Conservation (phyloP, 768 basidiomycete species). For the Psilocybe subaeruginosa region DNA sequence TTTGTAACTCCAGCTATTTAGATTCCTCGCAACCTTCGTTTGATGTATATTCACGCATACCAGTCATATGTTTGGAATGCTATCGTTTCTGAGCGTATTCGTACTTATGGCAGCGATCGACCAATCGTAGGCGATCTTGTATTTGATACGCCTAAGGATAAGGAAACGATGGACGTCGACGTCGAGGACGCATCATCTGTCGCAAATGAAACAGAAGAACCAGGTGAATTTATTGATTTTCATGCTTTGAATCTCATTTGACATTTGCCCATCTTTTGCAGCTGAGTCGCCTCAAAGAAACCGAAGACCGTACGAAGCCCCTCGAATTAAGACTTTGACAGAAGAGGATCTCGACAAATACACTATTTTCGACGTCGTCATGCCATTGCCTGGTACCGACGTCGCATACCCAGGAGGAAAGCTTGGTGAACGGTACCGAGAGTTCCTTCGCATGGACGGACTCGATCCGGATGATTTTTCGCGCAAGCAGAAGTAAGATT, state of each 20-base stretch:
- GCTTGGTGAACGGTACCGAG: conserved; percentile 84
- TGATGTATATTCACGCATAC: conserved; percentile 99
- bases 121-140: conserved; percentile 93
- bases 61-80: conserved; percentile 99
- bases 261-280: conserved; percentile 8
- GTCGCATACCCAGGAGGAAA: conserved; percentile 89
- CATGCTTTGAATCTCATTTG: background rate
- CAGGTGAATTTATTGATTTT: conserved; percentile 16
- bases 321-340: conserved; percentile 76
- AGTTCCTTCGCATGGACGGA: conserved; percentile 84
- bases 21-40: conserved; percentile 93
- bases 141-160: conserved; percentile 53
- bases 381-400: conserved; percentile 96
- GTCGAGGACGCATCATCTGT: conserved; percentile 15
- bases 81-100: conserved; percentile 92
- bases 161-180: conserved; percentile 35
- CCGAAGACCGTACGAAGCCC: conserved; percentile 63
- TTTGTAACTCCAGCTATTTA: conserved; percentile 28
- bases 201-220: conserved; percentile 26
- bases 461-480: conserved; percentile 89
- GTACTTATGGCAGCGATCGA: conserved; percentile 68
- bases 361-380: conserved; percentile 92
- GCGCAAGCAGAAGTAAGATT: conserved; percentile 82
- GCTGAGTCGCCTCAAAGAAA: conserved; percentile 35
- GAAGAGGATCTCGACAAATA: conserved; percentile 80